Evolutionary conservation across 2,329 filamentous ascomycete species (phyloP), one percentile per base, ranked within the genome.

Genomic region (Penicillium digitatum): DNA sequence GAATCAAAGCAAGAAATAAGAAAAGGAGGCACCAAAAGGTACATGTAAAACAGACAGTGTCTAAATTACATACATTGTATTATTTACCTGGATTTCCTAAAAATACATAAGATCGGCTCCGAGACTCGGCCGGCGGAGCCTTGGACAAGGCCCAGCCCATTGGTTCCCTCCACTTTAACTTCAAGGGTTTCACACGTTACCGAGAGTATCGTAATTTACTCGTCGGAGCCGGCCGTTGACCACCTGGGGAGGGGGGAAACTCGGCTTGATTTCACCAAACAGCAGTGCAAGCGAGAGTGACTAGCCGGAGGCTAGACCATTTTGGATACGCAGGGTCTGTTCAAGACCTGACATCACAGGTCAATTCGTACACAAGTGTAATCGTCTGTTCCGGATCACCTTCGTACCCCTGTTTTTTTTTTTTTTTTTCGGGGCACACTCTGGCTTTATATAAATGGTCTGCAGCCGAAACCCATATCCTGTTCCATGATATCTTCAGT

Each of bases 201-300:
- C 5, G n/a, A 29, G 26, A 26, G 26, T 27, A 24, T 18, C 49
- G 32, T 18, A 51, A 43, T n/a, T 14, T 3, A 18, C 20, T 42
- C 8, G 18, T 61, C 63, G 63, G 63, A 66, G 59, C 63, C 63
- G 63, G 56, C 63, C 62, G 62, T 50, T 46, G 29, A 24, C 26
- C 46, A 50, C 52, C 34, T 47, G 11, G 35, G 32, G 11, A 31
- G 32, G 54, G 58, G 61, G 55, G 59, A 59, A 63, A 60, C 48
- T 62, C 63, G 62, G 63, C 55, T 63, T 48, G 34, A 48, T 27
- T 31, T 24, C 16, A 51, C 62, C 61, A 58, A 58, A 45, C 39
- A 46, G 12, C 6, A 34, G 26, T 42, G n/a, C 22, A 39, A 39
- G 34, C 35, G 20, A 53, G 32, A 53, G 32, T 45, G 16, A n/a